A percentile compares a stretch with the other conserved stretches of the same genome.
Conservation (phyloP, 2,329 filamentous ascomycete species). For the Hymenoscyphus repandus region DNA sequence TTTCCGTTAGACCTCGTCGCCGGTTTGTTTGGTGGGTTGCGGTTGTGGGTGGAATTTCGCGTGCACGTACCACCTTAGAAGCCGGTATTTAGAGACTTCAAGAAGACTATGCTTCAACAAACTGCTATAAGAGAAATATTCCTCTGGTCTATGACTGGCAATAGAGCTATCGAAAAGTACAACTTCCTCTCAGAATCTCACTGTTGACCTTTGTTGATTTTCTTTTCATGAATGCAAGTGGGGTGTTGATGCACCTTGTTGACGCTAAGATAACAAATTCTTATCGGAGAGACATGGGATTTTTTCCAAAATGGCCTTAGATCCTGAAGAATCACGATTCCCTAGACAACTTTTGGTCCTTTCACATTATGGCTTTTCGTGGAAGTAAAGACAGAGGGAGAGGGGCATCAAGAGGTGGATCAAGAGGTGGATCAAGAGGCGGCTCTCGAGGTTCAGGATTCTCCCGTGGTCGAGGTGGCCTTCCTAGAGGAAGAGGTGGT, state of each 20-base stretch:
- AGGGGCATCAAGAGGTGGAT: slow-evolving; percentile 28
- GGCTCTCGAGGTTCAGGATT: slow-evolving; percentile 11
- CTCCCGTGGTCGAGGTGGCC: slow-evolving; percentile 24
- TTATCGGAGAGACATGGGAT: not conserved
- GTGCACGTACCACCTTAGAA: not conserved
- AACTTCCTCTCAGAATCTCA: not conserved
- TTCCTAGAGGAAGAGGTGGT: slow-evolving; percentile 24
- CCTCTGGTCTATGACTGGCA: too few relatives aligned
- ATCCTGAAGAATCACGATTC: not conserved
- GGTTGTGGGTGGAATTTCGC: slow-evolving; percentile 7
- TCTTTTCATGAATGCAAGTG: not conserved
- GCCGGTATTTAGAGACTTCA: not conserved
- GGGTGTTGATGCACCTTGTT: not conserved
- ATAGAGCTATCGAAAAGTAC: not conserved
- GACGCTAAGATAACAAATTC: slow-evolving; percentile 46
- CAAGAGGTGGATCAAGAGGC: slow-evolving; percentile 21
- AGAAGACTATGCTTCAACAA: not conserved
- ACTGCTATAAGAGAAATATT: too few relatives aligned
- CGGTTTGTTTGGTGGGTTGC: slow-evolving; percentile 9
- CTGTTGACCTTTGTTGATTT: not conserved
- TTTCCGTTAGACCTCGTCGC: slow-evolving; percentile 6
- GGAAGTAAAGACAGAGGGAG: slow-evolving; percentile 25
- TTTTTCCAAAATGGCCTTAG: not conserved
- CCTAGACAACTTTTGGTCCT: not conserved
- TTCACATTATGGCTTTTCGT: slow-evolving; percentile 5